Conservation (phyloP, 371 early-diverging fungal genomes). For the Apophysomyces ossiformis region DNA sequence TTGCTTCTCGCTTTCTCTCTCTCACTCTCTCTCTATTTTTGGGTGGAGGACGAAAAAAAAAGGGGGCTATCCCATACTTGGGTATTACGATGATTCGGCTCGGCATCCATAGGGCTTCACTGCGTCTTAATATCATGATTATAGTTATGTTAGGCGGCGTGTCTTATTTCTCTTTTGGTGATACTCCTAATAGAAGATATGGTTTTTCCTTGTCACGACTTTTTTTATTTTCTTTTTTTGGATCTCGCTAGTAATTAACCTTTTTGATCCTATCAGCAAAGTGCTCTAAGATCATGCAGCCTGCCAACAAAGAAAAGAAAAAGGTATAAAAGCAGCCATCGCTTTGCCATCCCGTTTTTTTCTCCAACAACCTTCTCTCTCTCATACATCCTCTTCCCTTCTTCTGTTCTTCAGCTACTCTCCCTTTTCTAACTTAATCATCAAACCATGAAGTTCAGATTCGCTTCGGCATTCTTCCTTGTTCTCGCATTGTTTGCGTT, state of each 20-base stretch:
- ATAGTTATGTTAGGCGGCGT: not conserved
- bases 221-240: too few relatives aligned
- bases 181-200: slow-evolving; percentile 1
- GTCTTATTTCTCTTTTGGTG: slow-evolving; percentile 7
- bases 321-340: slow-evolving; percentile 1
- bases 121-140: not conserved
- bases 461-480: slow-evolving; percentile 4
- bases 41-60: too few relatives aligned
- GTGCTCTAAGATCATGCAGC: not conserved
- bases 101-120: not conserved
- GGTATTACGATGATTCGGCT: not conserved
- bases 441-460: slow-evolving; percentile 6
- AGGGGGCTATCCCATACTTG: not conserved
- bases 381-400: not conserved
- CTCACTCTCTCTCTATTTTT: too few relatives aligned
- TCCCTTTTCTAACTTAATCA: not conserved
- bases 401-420: not conserved
- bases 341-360: not conserved
- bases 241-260: too few relatives aligned
- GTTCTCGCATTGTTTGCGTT: slow-evolving; percentile 10
- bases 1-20: not conserved
- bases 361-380: not conserved
- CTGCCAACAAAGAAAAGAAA: not conserved
- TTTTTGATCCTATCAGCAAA: too few relatives aligned
- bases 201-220: not conserved